A percentile compares a stretch with the other conserved stretches of the same genome.
Conservation (phyloP, 2,329 filamentous ascomycete genomes). For the Colletotrichum orbiculare region DNA sequence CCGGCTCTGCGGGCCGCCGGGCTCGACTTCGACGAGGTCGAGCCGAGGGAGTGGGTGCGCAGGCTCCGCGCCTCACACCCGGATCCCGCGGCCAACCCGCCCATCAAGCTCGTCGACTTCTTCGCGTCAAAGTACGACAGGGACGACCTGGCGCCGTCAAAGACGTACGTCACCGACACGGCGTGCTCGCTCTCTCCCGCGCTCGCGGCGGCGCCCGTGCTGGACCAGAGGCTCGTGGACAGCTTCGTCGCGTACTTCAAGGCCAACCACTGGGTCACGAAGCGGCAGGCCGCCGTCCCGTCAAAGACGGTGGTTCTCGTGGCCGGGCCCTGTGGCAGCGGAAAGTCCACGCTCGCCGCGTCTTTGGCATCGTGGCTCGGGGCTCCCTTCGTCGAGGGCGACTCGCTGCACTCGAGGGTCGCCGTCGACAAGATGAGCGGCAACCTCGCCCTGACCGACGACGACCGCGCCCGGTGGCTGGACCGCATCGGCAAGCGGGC, state of each 20-base stretch:
- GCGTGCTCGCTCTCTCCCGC: conserved; percentile 55
- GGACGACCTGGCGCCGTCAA: conserved; percentile 56
- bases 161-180: conserved; percentile 52
- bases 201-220: conserved; percentile 50
- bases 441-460: conserved; percentile 45
- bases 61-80: conserved; percentile 55
- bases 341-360: conserved; percentile 51
- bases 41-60: conserved; percentile 55
- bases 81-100: conserved; percentile 59
- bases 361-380: conserved; percentile 43
- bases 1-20: conserved; percentile 57
- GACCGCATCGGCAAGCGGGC: conserved; percentile 40
- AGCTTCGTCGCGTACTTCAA: conserved; percentile 52
- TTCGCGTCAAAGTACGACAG: conserved; percentile 52
- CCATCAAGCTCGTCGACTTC: conserved; percentile 64
- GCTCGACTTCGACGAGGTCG: conserved; percentile 57
- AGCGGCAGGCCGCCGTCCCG: not conserved
- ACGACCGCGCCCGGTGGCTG: conserved; percentile 47
- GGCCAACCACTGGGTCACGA: conserved; percentile 53
- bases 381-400: conserved; percentile 53
- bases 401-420: conserved; percentile 47
- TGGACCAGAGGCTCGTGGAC: conserved; percentile 46
- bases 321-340: conserved; percentile 53
- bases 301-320: conserved; percentile 47
- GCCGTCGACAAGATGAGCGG: conserved; percentile 48